Percentiles rank a stretch among this genome's conserved stretches.
phyloP scores from a whole-genome alignment of 108 stramenopile genomes.

The Mediolabrus comicus region DNA sequence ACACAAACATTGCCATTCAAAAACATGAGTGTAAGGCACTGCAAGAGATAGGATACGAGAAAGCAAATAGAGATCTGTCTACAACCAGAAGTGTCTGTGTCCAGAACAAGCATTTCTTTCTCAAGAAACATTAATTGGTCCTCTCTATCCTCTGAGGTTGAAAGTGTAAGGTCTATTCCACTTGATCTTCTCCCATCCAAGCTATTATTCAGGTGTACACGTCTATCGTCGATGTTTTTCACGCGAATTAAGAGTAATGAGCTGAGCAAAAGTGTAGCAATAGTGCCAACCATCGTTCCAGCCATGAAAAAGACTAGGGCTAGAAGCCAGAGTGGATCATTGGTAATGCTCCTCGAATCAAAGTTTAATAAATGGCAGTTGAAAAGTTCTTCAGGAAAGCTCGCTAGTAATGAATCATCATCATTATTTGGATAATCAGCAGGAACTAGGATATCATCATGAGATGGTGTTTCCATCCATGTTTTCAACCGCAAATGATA shows the following conservation, averaged over 20 bases:
- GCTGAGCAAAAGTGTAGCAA: constrained; percentile 3
- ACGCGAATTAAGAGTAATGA: constrained; percentile 7
- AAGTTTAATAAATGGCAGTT: constrained; percentile 17
- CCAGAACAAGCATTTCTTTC: neutral
- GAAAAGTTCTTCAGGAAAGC: constrained; percentile 18
- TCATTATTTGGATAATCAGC: constrained; percentile 33
- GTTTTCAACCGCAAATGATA: neutral
- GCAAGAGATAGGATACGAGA: constrained; percentile 24
- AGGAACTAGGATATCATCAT: constrained; percentile 22
- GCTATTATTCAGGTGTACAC: neutral
- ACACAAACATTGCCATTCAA: constrained; percentile 31
- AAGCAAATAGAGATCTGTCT: constrained; percentile 21
- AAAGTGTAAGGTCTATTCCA: neutral
- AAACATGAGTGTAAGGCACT: constrained; percentile 23
- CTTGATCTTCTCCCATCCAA: neutral
- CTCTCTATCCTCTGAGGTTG: neutral
- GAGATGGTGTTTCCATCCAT: constrained; percentile 3
- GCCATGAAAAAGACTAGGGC: constrained; percentile 15
- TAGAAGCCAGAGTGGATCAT: constrained; percentile 27
- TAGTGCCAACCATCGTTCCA: constrained; percentile 18
- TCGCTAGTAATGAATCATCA: constrained; percentile 2
- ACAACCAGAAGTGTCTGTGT: constrained; percentile 18
- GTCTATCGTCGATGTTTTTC: neutral
- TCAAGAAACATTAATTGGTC: constrained; percentile 3
- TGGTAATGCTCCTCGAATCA: neutral